Percentiles rank a stretch among this genome's conserved stretches.
phyloP scores from a whole-genome alignment of 306 rosid species.

The Fragaria ananassa region DNA sequence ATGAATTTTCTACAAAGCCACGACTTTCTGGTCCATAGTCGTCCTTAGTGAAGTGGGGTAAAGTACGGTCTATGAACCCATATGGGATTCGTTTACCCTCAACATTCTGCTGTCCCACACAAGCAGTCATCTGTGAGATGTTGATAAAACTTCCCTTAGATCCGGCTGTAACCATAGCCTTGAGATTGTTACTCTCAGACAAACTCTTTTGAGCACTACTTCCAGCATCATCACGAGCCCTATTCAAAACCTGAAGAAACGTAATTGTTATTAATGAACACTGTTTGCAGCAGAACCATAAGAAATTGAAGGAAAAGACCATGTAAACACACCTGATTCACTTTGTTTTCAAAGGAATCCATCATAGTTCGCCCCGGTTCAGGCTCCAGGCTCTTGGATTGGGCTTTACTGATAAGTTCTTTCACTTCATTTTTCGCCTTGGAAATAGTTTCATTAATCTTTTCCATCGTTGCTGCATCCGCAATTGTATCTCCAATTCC shows the following conservation, averaged over 20 bases:
- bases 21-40: constrained; percentile 99
- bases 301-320: constrained; percentile 16
- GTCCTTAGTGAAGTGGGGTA: constrained; percentile 95
- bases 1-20: constrained; percentile 98
- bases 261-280: constrained; percentile 14
- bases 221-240: constrained; percentile 99
- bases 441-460: constrained; percentile 82
- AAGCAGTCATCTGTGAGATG: constrained; percentile 99
- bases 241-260: constrained; percentile 61
- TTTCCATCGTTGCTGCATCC: constrained; percentile 91
- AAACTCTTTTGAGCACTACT: constrained; percentile 96
- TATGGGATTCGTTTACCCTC: constrained; percentile 99
- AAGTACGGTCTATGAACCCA: constrained; percentile 89
- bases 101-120: constrained; percentile 99
- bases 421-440: constrained; percentile 87
- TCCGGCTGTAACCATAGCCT: constrained; percentile 99
- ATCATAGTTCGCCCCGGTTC: constrained; percentile 99
- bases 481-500: constrained; percentile 99
- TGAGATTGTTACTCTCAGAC: constrained; percentile 90
- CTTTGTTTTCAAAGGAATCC: constrained; percentile 97
- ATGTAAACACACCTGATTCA: constrained; percentile 63
- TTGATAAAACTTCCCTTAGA: constrained; percentile 99
- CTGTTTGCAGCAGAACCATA: constrained; percentile 7
- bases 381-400: constrained; percentile 77
- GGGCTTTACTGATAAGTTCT: constrained; percentile 78